phyloP scores from a whole-genome alignment of 306 rosid genomes.

The Cyamopsis tetragonoloba region DNA sequence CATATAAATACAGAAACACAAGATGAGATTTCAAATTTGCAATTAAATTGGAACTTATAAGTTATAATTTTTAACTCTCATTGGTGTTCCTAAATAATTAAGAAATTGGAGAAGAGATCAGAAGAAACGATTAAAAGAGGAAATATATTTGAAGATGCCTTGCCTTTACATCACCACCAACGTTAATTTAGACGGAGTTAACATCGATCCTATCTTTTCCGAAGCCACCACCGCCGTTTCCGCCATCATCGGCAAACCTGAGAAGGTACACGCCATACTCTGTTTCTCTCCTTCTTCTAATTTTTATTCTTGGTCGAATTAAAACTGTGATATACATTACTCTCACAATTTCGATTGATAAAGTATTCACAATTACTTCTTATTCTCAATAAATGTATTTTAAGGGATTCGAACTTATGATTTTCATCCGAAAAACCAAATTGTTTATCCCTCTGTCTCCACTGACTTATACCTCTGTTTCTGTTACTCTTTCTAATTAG shows the following conservation, averaged over 20 bases:
- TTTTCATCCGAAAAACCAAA: too few species aligned
- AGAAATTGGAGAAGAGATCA: not conserved
- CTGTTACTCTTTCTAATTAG: too few species aligned
- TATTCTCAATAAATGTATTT: too few species aligned
- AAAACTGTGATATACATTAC: too few species aligned
- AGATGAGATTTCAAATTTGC: not conserved
- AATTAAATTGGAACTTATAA: not conserved
- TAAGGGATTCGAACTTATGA: too few species aligned
- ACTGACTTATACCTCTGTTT: too few species aligned
- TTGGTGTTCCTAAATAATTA: not conserved
- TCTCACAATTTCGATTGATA: too few species aligned
- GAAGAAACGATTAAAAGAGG: not conserved
- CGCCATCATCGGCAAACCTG: constrained; percentile 61
- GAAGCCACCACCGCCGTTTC: constrained; percentile 58
- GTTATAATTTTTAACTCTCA: too few species aligned
- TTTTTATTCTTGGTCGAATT: too few species aligned
- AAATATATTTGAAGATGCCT: constrained; percentile 64
- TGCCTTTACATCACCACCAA: constrained; percentile 84
- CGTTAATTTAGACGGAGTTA: constrained; percentile 55
- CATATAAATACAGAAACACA: not conserved
- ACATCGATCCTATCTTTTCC: constrained; percentile 65
- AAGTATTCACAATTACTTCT: too few species aligned
- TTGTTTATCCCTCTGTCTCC: too few species aligned
- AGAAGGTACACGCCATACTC: constrained; percentile 35
- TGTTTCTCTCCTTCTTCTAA: not conserved